Base-by-base conservation (phyloP, 2,329 filamentous ascomycete genomes). In the Penicillium thymicola region DNA sequence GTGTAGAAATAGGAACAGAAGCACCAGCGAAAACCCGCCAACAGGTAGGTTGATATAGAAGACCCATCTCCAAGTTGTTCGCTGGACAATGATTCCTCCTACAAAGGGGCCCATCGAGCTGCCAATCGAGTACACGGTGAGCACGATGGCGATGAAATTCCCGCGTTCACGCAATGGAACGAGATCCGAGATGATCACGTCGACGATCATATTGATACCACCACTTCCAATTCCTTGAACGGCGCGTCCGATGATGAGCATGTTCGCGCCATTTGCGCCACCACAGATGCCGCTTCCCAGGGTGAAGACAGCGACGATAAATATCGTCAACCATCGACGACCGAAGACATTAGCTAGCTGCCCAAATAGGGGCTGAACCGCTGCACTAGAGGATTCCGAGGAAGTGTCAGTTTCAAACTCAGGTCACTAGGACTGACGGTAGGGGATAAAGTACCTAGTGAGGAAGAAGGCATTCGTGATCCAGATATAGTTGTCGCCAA, bases 291-390 rank as follows among this genome's bases (percentile, higher is more conserved):
- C 23, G 7, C 40, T 42, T 42, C 40, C 40, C 14, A 42, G 23
- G 13, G 23, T 25, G 14, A 21, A 83, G 2, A 81, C 51, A 4
- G 67, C 71, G 2, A 82, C 72, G 9, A 76, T 66, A 6, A 60
- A 45, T 1, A 81, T 68, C 16, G 71, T 71, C 36, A 73, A 65
- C 49, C 68, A 76, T 21, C 77, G 73, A 2, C 81, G 74, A 5
- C 82, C 82, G 59, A 79, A 83, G 27, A 83, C 71, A 57, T 83
- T 75, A 8, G 78, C 74, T 1, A 82, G 56, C 61, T 83, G 79
- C 0, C 79, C 79, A 41, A 77, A 77, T 0, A 83, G 59, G 0
- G 82, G 82, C 55, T 81, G 80, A 3, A 81, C 59, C 16, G 55
- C 42, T 45, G 51, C 51, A 28, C 55, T 58, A n/a, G 25, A 36